A percentile compares a stretch with the other conserved stretches of the same genome.
phyloP scores from a whole-genome alignment of 352 stramenopile species.

The Peronospora tabacina region DNA sequence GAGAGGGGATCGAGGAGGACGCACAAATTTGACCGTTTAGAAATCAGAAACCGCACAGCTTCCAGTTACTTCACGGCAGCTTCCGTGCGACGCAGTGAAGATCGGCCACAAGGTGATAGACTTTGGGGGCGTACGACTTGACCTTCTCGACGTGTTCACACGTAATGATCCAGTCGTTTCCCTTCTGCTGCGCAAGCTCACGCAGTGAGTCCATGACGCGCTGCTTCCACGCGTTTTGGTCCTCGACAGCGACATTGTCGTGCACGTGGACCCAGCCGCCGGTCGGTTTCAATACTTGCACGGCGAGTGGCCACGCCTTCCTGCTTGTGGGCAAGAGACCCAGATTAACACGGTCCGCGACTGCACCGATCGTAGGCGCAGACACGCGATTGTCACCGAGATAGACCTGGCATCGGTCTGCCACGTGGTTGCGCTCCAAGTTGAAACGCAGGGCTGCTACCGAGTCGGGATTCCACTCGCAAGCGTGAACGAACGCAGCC shows the following conservation, averaged over 20 bases:
- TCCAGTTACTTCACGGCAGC: too few relatives aligned
- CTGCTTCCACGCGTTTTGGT: constrained; percentile 74
- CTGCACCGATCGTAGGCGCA: constrained; percentile 52
- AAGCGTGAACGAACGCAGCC: constrained; percentile 87
- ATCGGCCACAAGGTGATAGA: constrained; percentile 87
- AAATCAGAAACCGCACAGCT: too few relatives aligned
- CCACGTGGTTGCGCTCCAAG: constrained; percentile 87
- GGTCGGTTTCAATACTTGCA: constrained; percentile 82
- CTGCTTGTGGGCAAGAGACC: constrained; percentile 92
- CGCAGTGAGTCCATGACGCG: constrained; percentile 47
- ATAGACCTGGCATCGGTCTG: constrained; percentile 66
- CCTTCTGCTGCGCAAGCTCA: constrained; percentile 35
- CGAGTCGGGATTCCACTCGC: constrained; percentile 94
- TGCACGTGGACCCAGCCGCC: constrained; percentile 95
- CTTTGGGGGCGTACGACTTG: constrained; percentile 89
- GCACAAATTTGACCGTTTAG: too few relatives aligned
- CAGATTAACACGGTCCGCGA: constrained; percentile 92
- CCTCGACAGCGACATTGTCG: constrained; percentile 88
- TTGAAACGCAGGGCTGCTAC: constrained; percentile 88
- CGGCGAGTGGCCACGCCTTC: constrained; percentile 89
- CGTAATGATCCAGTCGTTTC: constrained; percentile 64
- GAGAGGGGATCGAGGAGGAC: too few relatives aligned
- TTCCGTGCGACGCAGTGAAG: constrained; percentile 37
- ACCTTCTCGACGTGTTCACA: constrained; percentile 86
- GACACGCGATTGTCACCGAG: constrained; percentile 86